These are phyloP conservation scores for Meripilus lineatus DNA, from an alignment of 1,284 basidiomycete genomes.

Conservation along the genomic window DNA sequence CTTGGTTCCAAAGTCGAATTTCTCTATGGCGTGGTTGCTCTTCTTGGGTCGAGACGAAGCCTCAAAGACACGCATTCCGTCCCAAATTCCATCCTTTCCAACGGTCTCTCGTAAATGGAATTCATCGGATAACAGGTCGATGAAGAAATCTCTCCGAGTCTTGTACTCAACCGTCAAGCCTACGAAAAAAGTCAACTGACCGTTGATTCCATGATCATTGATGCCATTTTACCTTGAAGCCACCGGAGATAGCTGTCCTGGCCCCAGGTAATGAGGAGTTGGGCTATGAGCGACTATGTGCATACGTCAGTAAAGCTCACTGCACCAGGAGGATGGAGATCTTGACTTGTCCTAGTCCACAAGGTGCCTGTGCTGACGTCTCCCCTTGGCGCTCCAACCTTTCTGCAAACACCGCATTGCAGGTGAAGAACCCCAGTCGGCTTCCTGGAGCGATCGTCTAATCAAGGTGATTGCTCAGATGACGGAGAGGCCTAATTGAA, in stretches of 20 bases:
- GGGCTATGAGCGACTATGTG: slow-evolving; percentile 50
- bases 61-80: slow-evolving; percentile 38
- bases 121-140: slow-evolving; percentile 50
- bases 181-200: no score
- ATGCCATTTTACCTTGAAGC: slow-evolving; percentile 68
- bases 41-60: slow-evolving; percentile 34
- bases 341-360: slow-evolving; percentile 71
- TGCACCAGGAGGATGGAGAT: slow-evolving; percentile 5
- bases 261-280: slow-evolving; percentile 64
- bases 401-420: slow-evolving; percentile 66
- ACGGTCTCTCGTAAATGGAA: slow-evolving; percentile 40
- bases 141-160: slow-evolving; percentile 52
- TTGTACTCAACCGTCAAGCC: slow-evolving; percentile 54
- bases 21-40: slow-evolving; percentile 34
- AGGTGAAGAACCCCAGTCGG: slow-evolving; percentile 78
- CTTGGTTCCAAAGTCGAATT: slow-evolving; percentile 29
- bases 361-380: slow-evolving; percentile 67
- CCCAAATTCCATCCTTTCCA: slow-evolving; percentile 30
- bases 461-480: background rate
- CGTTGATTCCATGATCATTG: no score
- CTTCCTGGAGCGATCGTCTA: slow-evolving; percentile 73
- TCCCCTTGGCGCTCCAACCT: slow-evolving; percentile 74
- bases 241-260: slow-evolving; percentile 72
- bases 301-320: background rate
- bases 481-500: background rate